A percentile compares a stretch with the other conserved stretches of the same genome.
These are phyloP conservation scores for Citrus inodora DNA, from an alignment of 345 rosid species.

Conservation along the genomic window DNA sequence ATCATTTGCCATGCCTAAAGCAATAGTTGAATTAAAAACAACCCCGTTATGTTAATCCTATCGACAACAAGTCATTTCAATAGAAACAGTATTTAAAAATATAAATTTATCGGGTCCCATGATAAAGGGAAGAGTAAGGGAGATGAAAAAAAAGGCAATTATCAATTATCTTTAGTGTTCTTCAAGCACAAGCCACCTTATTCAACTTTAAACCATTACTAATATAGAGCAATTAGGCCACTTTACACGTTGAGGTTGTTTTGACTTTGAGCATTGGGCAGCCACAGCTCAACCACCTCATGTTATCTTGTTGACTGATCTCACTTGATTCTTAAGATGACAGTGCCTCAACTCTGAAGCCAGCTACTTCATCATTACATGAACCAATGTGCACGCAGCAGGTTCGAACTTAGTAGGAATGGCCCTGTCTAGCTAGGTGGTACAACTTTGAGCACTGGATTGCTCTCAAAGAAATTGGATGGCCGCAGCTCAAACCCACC, in stretches of 20 bases:
- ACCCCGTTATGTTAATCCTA: neutral
- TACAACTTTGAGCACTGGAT: slow-evolving; percentile 42
- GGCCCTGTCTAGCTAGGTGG: slow-evolving; percentile 3
- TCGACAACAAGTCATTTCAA: neutral
- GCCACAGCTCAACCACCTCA: slow-evolving; percentile 18
- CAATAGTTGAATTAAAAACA: neutral
- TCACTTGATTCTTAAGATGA: neutral
- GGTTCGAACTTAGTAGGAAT: neutral
- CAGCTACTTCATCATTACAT: neutral
- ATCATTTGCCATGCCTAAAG: neutral
- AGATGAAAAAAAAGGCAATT: neutral
- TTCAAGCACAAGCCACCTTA: slow-evolving; percentile 17
- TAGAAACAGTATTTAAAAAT: neutral
- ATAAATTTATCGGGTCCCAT: neutral
- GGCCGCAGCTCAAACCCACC: slow-evolving; percentile 52
- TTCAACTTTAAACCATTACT: neutral
- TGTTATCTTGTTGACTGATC: neutral
- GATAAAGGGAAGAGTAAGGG: neutral
- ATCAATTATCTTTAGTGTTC: neutral
- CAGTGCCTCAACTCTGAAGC: neutral
- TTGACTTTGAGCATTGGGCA: slow-evolving; percentile 16
- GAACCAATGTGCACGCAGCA: neutral
- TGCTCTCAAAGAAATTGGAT: slow-evolving; percentile 48
- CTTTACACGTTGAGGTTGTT: neutral
- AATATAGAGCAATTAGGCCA: neutral